Base-by-base conservation (phyloP, 2,329 filamentous ascomycete genomes). In the Coniochaeta ligniaria region DNA sequence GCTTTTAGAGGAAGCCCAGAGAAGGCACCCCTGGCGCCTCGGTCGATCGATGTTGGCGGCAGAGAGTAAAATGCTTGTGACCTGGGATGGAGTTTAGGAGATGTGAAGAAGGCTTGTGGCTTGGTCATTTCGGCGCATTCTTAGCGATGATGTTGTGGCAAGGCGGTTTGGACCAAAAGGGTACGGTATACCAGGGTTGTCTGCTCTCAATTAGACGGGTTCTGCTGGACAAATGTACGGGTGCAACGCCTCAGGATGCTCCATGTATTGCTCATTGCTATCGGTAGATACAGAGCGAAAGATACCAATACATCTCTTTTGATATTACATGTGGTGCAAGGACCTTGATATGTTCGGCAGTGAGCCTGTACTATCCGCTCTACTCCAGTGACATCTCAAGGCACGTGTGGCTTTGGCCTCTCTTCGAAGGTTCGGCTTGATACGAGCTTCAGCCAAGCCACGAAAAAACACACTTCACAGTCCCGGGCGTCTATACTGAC, bases 1-100 rank as follows among this genome's bases (percentile, higher is more conserved):
- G 83, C 84, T 67, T 83, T 84, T 74, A 81, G 84, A 68, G 81
- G 82, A 65, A 87, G 84, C 67, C 84, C 84, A 26, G 85, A 87
- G 68, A 86, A 86, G 74, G 67, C 75, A 58, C 74, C 76, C 59
- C 68, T 69, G 55, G 65, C 74, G 36, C 67, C 70, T 9, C 66
- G 62, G 45, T 66, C 72, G 20, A 65, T 77, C 36, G 68, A 72
- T 62, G 68, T 75, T 36, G 66, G 66, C 12, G 36, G 57, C 5
- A 20, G 28, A 6, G 63, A 66, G 59, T 66, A 60, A 58, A 33
- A 17, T 12, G 2, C 3, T 52, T 52, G 26, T 12, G 24, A 31
- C 12, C 28, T 52, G 11, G 47, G 12, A 31, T n/a, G 47, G 47
- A 52, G 26, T 28, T 28, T 31, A 31, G 2, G 14, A n/a, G 22